These are phyloP conservation scores for Remersonia thermophila DNA, from an alignment of 2,329 filamentous ascomycete genomes.

Conservation along the genomic window DNA sequence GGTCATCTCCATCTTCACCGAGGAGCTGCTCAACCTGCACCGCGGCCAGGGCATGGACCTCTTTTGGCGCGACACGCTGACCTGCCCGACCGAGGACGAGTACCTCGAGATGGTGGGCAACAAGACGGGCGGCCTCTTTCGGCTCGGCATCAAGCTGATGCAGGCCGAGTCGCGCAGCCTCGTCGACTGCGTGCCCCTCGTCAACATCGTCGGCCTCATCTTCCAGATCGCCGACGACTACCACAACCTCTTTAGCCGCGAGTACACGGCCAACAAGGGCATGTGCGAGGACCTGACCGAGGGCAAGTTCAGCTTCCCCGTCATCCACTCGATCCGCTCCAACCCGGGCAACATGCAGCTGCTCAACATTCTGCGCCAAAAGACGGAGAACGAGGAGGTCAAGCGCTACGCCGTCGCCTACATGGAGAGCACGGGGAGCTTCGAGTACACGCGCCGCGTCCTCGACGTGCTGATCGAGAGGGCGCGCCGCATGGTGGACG, in stretches of 20 bases:
- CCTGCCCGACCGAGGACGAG: conserved; percentile 74
- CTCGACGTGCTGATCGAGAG: conserved; percentile 50
- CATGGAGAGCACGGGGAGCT: conserved; percentile 83
- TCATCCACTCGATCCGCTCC: conserved; percentile 82
- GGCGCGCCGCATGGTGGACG: conserved; percentile 49
- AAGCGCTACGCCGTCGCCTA: conserved; percentile 85
- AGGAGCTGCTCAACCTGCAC: conserved; percentile 76
- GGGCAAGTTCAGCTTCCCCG: conserved; percentile 91
- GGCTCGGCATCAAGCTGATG: conserved; percentile 78
- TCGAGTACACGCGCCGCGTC: conserved; percentile 68
- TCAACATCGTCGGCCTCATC: conserved; percentile 72
- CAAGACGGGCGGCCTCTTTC: conserved; percentile 80
- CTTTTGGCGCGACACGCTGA: conserved; percentile 77
- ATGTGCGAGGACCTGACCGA: conserved; percentile 92
- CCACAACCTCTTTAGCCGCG: conserved; percentile 64
- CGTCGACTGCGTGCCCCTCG: conserved; percentile 68
- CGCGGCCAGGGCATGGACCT: conserved; percentile 84
- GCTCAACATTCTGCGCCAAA: conserved; percentile 85
- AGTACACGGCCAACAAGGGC: conserved; percentile 82
- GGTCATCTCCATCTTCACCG: conserved; percentile 60
- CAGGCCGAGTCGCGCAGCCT: conserved; percentile 51
- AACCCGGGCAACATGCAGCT: conserved; percentile 65
- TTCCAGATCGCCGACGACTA: conserved; percentile 94
- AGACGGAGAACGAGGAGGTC: conserved; percentile 72
- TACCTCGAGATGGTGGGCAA: conserved; percentile 92